These are phyloP conservation scores for Urochloa ruziziensis DNA, from an alignment of 176 grass and related monocot species.

Conservation along the genomic window DNA sequence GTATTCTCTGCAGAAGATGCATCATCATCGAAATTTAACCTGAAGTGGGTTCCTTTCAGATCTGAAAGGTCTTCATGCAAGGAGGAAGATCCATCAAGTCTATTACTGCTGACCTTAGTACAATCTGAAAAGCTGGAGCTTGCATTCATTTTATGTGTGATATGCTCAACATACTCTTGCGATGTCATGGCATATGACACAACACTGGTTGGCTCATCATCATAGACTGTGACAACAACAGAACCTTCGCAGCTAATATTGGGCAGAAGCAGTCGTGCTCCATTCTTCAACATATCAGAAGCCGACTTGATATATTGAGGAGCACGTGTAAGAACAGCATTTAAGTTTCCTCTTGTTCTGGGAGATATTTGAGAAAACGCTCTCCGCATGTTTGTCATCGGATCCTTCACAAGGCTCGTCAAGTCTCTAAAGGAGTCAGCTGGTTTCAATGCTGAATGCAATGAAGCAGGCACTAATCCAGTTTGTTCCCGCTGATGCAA, in stretches of 20 bases:
- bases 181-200: conserved; percentile 77
- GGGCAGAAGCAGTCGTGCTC: conserved; percentile 68
- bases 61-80: conserved; percentile 48
- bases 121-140: conserved; percentile 29
- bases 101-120: background rate
- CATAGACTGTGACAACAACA: conserved; percentile 73
- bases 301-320: conserved; percentile 56
- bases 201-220: conserved; percentile 86
- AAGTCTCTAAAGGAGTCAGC: conserved; percentile 56
- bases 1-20: conserved; percentile 62
- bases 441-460: conserved; percentile 48
- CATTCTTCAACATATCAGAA: conserved; percentile 56
- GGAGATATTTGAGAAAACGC: conserved; percentile 82
- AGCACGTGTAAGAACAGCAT: conserved; percentile 44
- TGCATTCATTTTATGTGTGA: conserved; percentile 31
- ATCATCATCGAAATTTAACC: conserved; percentile 68
- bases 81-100: conserved; percentile 38
- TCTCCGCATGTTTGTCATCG: conserved; percentile 59
- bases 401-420: conserved; percentile 46
- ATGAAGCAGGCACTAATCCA: conserved; percentile 47
- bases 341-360: conserved; percentile 54
- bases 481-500: conserved; percentile 49
- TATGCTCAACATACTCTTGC: conserved; percentile 51
- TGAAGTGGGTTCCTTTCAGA: conserved; percentile 62
- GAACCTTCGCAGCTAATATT: conserved; percentile 55